phyloP scores from a whole-genome alignment of 352 stramenopile genomes.

The Pythium dissotocum region DNA sequence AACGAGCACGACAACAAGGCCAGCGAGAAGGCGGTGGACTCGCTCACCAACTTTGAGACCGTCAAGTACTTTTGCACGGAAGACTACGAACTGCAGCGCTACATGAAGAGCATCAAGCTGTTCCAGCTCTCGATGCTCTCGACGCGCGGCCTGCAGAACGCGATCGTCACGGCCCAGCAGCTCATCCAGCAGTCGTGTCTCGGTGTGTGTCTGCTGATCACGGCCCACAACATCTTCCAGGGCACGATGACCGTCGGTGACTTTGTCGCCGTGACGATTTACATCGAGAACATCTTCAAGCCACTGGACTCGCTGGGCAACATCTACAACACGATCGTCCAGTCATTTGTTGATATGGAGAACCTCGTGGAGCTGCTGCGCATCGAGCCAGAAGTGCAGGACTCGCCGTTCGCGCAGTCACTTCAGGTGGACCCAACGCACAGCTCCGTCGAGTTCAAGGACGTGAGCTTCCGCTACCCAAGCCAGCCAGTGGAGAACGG shows the following conservation, averaged over 20 bases:
- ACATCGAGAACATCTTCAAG: slow-evolving; percentile 95
- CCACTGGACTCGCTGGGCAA: slow-evolving; percentile 95
- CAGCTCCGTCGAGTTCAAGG: slow-evolving; percentile 88
- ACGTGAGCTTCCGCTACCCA: slow-evolving; percentile 93
- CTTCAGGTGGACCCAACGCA: slow-evolving; percentile 42
- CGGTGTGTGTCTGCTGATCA: slow-evolving; percentile 70
- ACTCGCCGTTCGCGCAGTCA: slow-evolving; percentile 73
- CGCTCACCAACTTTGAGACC: slow-evolving; percentile 97
- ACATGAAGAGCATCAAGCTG: slow-evolving; percentile 75
- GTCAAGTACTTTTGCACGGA: slow-evolving; percentile 97
- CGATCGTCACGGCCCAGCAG: slow-evolving; percentile 94
- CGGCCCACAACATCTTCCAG: slow-evolving; percentile 46
- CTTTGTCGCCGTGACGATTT: slow-evolving; percentile 95
- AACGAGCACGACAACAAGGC: slow-evolving; percentile 96
- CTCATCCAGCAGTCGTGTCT: slow-evolving; percentile 90
- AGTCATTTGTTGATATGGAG: slow-evolving; percentile 96
- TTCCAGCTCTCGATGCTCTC: slow-evolving; percentile 92
- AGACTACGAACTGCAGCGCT: slow-evolving; percentile 85
- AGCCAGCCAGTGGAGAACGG: slow-evolving; percentile 83
- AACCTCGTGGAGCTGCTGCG: slow-evolving; percentile 95
- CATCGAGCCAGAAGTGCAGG: slow-evolving; percentile 91
- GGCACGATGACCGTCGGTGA: slow-evolving; percentile 88
- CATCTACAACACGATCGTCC: slow-evolving; percentile 96
- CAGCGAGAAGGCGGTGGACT: slow-evolving; percentile 95
- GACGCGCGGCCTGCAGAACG: slow-evolving; percentile 89